Evolutionary conservation across 306 rosid species (phyloP).

Genomic region (Castanea mollissima): DNA sequence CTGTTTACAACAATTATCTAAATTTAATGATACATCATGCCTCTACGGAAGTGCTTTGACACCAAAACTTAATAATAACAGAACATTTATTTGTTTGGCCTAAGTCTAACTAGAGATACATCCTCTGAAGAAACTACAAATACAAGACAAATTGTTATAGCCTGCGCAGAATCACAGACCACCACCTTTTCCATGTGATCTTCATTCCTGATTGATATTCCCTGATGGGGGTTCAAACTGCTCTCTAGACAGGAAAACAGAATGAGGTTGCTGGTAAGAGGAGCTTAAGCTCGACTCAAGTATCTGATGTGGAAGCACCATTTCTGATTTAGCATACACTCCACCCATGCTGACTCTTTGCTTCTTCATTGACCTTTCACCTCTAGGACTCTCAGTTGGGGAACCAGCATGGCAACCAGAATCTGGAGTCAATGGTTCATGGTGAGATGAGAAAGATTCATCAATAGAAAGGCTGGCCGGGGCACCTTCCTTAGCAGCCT

Average conservation of each 20-base stretch:
- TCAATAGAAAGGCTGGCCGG: slow-evolving; percentile 70
- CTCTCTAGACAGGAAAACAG: slow-evolving; percentile 46
- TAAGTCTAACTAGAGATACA: slow-evolving; percentile 33
- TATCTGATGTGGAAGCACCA: slow-evolving; percentile 77
- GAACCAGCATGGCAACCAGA: slow-evolving; percentile 67
- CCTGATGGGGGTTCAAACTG: slow-evolving; percentile 59
- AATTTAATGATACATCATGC: slow-evolving; percentile 20
- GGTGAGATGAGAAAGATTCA: slow-evolving; percentile 80
- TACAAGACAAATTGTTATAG: slow-evolving; percentile 24
- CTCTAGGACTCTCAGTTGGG: slow-evolving; percentile 66
- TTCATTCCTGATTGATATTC: slow-evolving; percentile 34
- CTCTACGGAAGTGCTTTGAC: slow-evolving; percentile 20
- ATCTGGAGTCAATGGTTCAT: slow-evolving; percentile 88
- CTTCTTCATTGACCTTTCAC: slow-evolving; percentile 59
- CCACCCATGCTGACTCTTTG: slow-evolving; percentile 49
- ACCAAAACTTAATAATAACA: slow-evolving; percentile 37
- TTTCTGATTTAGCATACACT: slow-evolving; percentile 50
- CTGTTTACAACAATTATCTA: slow-evolving; percentile 21
- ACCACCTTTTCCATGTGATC: slow-evolving; percentile 44
- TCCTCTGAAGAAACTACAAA: slow-evolving; percentile 36
- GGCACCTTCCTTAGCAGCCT: slow-evolving; percentile 59
- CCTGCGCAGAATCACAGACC: slow-evolving; percentile 40
- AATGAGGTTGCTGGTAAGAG: slow-evolving; percentile 49
- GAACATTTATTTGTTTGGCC: slow-evolving; percentile 37
- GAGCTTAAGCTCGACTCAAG: slow-evolving; percentile 81